These are phyloP conservation scores for Casaregolazyma lundiana DNA, from an alignment of 1,139 yeast genomes.

Conservation along the genomic window DNA sequence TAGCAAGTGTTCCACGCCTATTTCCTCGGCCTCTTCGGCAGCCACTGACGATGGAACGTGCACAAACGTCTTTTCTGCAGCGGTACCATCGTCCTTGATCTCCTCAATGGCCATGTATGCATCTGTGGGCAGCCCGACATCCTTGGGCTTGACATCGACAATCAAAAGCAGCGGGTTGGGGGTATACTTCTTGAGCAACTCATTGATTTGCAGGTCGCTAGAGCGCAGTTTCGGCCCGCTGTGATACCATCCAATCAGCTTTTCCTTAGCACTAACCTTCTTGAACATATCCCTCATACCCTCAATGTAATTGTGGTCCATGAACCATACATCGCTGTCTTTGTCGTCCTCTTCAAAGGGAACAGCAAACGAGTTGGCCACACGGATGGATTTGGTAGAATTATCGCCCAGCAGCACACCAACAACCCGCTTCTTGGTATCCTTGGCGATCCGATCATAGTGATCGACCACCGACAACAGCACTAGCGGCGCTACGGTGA, in stretches of 20 bases:
- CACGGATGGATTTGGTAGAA: conserved; percentile 39
- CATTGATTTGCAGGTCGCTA: conserved; percentile 88
- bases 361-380: conserved; percentile 49
- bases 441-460: conserved; percentile 75
- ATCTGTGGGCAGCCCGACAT: conserved; percentile 87
- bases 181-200: conserved; percentile 78
- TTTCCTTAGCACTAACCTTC: conserved; percentile 95
- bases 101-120: conserved; percentile 94
- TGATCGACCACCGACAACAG: conserved; percentile 93
- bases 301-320: conserved; percentile 94
- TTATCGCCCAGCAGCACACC: conserved; percentile 92
- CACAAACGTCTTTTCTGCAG: conserved; percentile 86
- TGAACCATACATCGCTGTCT: conserved; percentile 92
- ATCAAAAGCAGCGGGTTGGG: conserved; percentile 79
- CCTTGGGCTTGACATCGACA: conserved; percentile 84
- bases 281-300: conserved; percentile 97
- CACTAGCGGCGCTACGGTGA: conserved; percentile 93
- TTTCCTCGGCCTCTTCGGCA: conserved; percentile 99
- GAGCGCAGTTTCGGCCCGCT: conserved; percentile 90
- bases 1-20: conserved; percentile 93
- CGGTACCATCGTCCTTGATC: conserved; percentile 93
- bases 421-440: conserved; percentile 74
- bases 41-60: conserved; percentile 90
- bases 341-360: conserved; percentile 97
- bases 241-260: conserved; percentile 97